These are phyloP conservation scores for Metarhizium album DNA, from an alignment of 2,329 filamentous ascomycete genomes.

Conservation along the genomic window DNA sequence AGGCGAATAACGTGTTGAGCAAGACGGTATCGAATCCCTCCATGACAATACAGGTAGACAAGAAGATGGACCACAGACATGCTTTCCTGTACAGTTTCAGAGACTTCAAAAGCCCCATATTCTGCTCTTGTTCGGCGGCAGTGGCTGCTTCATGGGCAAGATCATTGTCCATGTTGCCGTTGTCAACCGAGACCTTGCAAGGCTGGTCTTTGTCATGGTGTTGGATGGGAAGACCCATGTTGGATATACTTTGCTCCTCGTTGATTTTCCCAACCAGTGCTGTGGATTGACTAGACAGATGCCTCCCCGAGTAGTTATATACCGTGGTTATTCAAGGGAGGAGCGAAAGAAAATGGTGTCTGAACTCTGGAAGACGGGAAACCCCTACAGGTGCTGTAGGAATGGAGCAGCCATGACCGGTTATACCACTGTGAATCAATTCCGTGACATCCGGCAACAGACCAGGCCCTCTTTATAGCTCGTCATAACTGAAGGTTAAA, in stretches of 20 bases:
- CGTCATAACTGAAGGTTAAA: not conserved
- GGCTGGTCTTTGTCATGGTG: conserved; percentile 1
- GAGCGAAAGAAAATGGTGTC: not conserved
- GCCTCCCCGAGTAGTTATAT: not conserved
- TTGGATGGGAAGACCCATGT: not conserved
- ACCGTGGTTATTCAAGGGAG: not conserved
- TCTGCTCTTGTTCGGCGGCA: conserved; percentile 24
- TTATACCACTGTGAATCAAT: not conserved
- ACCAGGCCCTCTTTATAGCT: conserved; percentile 5
- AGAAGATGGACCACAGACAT: conserved; percentile 25
- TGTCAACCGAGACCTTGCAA: conserved; percentile 6
- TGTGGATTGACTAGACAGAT: not conserved
- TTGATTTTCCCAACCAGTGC: not conserved
- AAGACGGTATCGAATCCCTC: conserved; percentile 30
- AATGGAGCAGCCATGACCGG: not conserved
- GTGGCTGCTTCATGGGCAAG: conserved; percentile 12
- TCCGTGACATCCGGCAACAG: not conserved
- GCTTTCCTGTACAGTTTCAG: conserved; percentile 30
- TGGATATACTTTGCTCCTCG: not conserved
- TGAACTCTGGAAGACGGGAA: not conserved
- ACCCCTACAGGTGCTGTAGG: not conserved
- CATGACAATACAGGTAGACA: conserved; percentile 28
- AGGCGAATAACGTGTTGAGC: conserved; percentile 30
- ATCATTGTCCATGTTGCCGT: conserved; percentile 7
- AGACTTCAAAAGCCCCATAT: conserved; percentile 21